Conservation (phyloP, 208 protist genomes). For the Strigomonas culicis region DNA sequence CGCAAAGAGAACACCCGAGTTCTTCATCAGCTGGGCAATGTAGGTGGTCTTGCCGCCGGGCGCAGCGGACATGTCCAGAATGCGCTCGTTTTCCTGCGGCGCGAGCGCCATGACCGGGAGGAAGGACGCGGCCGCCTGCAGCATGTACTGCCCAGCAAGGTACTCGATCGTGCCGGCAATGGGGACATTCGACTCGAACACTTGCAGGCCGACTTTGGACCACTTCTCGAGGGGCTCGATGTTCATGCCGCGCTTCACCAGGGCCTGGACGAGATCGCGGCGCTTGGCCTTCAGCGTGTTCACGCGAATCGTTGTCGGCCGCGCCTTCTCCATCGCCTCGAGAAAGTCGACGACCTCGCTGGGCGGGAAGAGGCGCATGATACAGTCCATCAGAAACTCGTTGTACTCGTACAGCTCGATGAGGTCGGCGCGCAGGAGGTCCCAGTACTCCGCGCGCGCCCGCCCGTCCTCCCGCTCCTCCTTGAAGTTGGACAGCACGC, state of each 20-base stretch:
- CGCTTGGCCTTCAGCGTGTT: slow-evolving; percentile 98
- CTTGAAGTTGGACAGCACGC: slow-evolving; percentile 93
- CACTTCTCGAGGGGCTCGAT: slow-evolving; percentile 96
- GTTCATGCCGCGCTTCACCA: slow-evolving; percentile 97
- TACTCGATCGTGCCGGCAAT: slow-evolving; percentile 99
- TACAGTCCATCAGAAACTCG: slow-evolving; percentile 90
- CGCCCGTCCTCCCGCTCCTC: slow-evolving; percentile 83
- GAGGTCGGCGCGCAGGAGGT: slow-evolving; percentile 89
- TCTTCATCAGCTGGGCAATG: slow-evolving; percentile 98
- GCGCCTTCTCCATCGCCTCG: slow-evolving; percentile 96
- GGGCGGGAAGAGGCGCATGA: slow-evolving; percentile 95
- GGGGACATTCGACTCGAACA: slow-evolving; percentile 98
- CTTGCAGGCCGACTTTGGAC: slow-evolving; percentile 97
- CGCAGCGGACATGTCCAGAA: slow-evolving; percentile 99
- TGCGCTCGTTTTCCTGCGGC: slow-evolving; percentile 90
- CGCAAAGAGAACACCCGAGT: slow-evolving; percentile 97
- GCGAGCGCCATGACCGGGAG: slow-evolving; percentile 97
- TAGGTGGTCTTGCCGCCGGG: slow-evolving; percentile 99
- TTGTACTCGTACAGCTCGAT: slow-evolving; percentile 96
- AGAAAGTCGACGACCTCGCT: slow-evolving; percentile 95
- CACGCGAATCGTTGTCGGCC: slow-evolving; percentile 98
- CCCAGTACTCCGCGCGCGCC: slow-evolving; percentile 92
- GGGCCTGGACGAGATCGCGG: slow-evolving; percentile 93
- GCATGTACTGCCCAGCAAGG: slow-evolving; percentile 98
- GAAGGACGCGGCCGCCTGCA: slow-evolving; percentile 98